Evolutionary conservation across 148 eudicot species (phyloP), one percentile per base, ranked within the genome.

Genomic region (Limonium bicolor): DNA sequence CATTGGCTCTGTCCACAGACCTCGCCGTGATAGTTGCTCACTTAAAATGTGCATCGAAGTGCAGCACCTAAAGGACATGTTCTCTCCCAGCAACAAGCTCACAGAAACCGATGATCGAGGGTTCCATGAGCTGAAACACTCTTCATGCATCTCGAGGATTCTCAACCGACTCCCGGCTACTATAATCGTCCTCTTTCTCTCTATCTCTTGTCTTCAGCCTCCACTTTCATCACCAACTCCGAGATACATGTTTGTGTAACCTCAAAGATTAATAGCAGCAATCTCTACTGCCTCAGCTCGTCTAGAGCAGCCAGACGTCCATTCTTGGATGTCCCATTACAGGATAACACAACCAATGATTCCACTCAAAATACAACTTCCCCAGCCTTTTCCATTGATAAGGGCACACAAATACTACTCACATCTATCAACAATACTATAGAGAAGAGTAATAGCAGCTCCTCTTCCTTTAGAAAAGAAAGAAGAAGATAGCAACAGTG

Each of bases 181-280:
- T 0, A 41, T 68, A 13, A 36, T 84, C 41, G 48, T 83, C 30
- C 33, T 84, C 27, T 24, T 69, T 56, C 41, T 84, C 13, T 80
- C 48, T 79, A 64, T 33, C 42, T 84, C 2, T 84, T 81, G 87
- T 71, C 79, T 48, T 73, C 77, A 46, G 55, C 85, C n/a, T 66
- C 82, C 37, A 71, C 85, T 19, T 50, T 73, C 13, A 66, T 79
- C 26, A 68, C 95, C 1, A 77, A 77, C 24, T 60, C 79, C 21
- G 51, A 72, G 12, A 66, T 83, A 45, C 94, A 73, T 41, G 66
- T 83, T 4, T 83, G 94, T 13, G 59, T 79, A 0, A 70, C 84
- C 0, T 79, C 87, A 25, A 78, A 65, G 55, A 80, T 83, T 20
- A 43, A 25, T 57, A 58, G 47, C 63, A 68, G 63, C 35, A 76